A percentile compares a stretch with the other conserved stretches of the same genome.
phyloP scores from a whole-genome alignment of 2,329 filamentous ascomycete genomes.

The Grosmannia serpens region DNA sequence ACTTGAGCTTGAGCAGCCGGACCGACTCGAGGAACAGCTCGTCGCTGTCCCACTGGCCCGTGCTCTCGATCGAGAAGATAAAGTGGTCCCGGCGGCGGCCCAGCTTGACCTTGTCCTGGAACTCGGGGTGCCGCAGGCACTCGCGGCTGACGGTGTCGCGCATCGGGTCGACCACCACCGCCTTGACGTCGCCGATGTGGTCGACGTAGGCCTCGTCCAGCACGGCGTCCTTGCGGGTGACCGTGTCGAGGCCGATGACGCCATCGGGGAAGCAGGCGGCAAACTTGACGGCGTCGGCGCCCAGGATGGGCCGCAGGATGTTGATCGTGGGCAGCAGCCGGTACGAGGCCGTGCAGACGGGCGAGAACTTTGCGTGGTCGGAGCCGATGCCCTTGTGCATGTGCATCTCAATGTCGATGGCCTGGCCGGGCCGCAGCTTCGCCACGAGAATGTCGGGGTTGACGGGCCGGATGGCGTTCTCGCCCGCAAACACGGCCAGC shows the following conservation, averaged over 20 bases:
- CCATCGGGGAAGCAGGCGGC: constrained; percentile 78
- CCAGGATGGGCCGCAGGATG: constrained; percentile 74
- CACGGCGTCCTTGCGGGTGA: constrained; percentile 55
- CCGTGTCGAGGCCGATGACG: constrained; percentile 68
- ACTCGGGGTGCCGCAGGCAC: constrained; percentile 81
- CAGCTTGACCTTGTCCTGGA: constrained; percentile 89
- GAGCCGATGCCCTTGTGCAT: constrained; percentile 89
- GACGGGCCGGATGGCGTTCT: constrained; percentile 58
- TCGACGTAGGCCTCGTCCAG: constrained; percentile 57
- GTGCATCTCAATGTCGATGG: constrained; percentile 77
- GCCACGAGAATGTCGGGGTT: constrained; percentile 91
- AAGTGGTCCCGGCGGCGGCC: constrained; percentile 89
- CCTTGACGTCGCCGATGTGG: constrained; percentile 70
- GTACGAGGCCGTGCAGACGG: constrained; percentile 90
- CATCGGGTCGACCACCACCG: constrained; percentile 79
- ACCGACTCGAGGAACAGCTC: constrained; percentile 86
- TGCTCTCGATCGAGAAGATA: constrained; percentile 91
- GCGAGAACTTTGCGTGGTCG: constrained; percentile 95
- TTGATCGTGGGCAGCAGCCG: constrained; percentile 79
- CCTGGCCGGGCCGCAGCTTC: constrained; percentile 85
- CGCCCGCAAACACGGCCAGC: constrained; percentile 54
- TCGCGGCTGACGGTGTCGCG: constrained; percentile 93
- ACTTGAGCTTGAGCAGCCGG: constrained; percentile 76
- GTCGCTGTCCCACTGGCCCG: constrained; percentile 90
- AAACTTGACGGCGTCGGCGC: constrained; percentile 81